Base-by-base conservation (phyloP, 768 basidiomycete genomes). In the Candolleomyces eurysporus region DNA sequence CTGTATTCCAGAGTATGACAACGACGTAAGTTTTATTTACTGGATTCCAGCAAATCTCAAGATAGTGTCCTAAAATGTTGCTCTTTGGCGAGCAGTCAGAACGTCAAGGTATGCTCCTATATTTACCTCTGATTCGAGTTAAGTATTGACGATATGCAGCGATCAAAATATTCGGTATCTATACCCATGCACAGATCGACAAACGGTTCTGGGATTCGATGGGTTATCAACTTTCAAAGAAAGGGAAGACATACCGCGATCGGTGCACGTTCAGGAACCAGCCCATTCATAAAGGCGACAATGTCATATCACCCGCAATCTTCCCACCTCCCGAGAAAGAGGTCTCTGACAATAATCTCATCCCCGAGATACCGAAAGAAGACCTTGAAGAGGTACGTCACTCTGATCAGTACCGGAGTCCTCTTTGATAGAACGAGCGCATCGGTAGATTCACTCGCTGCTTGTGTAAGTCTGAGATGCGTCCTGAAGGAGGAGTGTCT, bases 391-490 rank as follows among this genome's bases (percentile, higher is more conserved):
- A 84, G 76, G 84, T 85, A 22, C 36, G 66, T 55, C n/a, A 9
- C 14, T 17, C 19, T 17, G 21, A 5, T 39, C n/a, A 32, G 36
- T 19, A 4, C 26, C 26, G 4, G 26, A 26, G 26, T 26, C 26
- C 26, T 26, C 26, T 26, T 26, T 26, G 4, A 26, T 7, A 16
- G n/a, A 13, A 36, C 26, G 19, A 52, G 36, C 22, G 17, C 30
- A 22, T 17, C 53, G 21, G 16, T 36, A 87, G 84, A 73, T 87
- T 9, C 86, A 88, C 64, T 76, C 82, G 1, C 76, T 87, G 26
- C 76, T 88, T n/a, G 79, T 85, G 85, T 88, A 67, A 59, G 84
- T 68, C 43, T 2, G 8, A 5, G 21, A 60, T 17, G 22, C 32
- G n/a, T 39, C 51, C 30, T 26, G 55, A 10, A 13, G 61, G 16